Percentiles rank a stretch among this genome's conserved stretches.
Evolutionary conservation across 768 basidiomycete species (phyloP).

Genomic region (Tremella mesenterica): DNA sequence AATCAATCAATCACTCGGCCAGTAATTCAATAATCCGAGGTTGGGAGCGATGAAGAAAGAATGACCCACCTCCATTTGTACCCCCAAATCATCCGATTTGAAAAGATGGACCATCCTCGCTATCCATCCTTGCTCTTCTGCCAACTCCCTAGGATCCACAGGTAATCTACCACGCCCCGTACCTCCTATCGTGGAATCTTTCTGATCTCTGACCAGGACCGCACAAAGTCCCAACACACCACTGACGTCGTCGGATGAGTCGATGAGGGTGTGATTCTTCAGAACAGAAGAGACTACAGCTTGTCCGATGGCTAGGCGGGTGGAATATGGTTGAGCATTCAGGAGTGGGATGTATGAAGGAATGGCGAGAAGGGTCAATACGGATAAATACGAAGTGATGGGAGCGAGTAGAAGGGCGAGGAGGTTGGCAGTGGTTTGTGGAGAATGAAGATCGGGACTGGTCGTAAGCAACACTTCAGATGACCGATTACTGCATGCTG

Average conservation of each 20-base stretch:
- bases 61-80: conserved; percentile 75
- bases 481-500: no score
- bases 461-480: conserved; percentile 4
- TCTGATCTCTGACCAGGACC: conserved; percentile 73
- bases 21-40: neutral
- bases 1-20: neutral
- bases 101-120: conserved; percentile 97
- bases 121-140: conserved; percentile 98
- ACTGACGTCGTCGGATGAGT: conserved; percentile 85
- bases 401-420: conserved; percentile 84
- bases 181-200: conserved; percentile 53
- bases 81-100: conserved; percentile 71
- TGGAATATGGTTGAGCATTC: conserved; percentile 75
- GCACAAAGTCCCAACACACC: conserved; percentile 88
- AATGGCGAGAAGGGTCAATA: conserved; percentile 91
- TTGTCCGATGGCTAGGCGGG: conserved; percentile 84
- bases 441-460: conserved; percentile 80
- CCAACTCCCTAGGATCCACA: conserved; percentile 76
- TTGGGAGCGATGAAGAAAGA: neutral
- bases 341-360: conserved; percentile 80
- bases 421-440: conserved; percentile 81
- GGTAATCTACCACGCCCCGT: conserved; percentile 44
- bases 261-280: conserved; percentile 93
- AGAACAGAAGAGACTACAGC: conserved; percentile 88
- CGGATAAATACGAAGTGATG: conserved; percentile 91